Evolutionary conservation across 1,284 basidiomycete species (phyloP).

Genomic region (Cutaneotrichosporon curvatum): DNA sequence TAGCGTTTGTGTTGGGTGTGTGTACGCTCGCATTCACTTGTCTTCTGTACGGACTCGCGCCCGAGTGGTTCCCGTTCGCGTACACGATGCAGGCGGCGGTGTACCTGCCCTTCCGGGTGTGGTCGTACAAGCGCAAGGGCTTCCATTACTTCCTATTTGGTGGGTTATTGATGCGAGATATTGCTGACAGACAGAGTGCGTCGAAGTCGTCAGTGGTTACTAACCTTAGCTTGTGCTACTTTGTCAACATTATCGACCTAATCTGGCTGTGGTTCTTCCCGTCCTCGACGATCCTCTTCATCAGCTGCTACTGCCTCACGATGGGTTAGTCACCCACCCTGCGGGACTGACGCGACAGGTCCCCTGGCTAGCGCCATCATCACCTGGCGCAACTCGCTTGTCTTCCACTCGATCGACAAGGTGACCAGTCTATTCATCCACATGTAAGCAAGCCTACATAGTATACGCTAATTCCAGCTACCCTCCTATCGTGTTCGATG

Average conservation of each 20-base stretch:
- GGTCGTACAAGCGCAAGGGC: conserved; percentile 71
- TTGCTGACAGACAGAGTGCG: conserved; percentile 1
- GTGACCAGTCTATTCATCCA: conserved; percentile 86
- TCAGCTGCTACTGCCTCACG: conserved; percentile 79
- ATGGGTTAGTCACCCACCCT: conserved; percentile 52
- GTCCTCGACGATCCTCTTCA: conserved; percentile 62
- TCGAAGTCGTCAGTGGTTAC: not conserved
- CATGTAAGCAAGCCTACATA: conserved; percentile 50
- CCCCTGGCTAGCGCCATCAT: conserved; percentile 86
- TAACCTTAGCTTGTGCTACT: conserved; percentile 62
- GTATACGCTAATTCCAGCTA: conserved; percentile 41
- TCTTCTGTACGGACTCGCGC: conserved; percentile 71
- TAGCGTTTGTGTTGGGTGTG: conserved; percentile 85
- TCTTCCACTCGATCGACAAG: conserved; percentile 90
- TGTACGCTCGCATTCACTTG: conserved; percentile 76
- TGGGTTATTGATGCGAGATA: conserved; percentile 13
- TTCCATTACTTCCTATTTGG: conserved; percentile 95
- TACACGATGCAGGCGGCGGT: conserved; percentile 62
- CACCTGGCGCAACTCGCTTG: conserved; percentile 91
- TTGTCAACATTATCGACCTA: conserved; percentile 76
- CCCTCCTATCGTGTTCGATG: conserved; percentile 74
- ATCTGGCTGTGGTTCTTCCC: conserved; percentile 81
- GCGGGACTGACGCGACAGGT: conserved; percentile 42
- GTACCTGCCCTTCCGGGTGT: conserved; percentile 72
- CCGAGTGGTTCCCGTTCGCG: conserved; percentile 59